Evolutionary conservation across 176 grass and related monocot genomes (phyloP).

Genomic region (Avena sativa): DNA sequence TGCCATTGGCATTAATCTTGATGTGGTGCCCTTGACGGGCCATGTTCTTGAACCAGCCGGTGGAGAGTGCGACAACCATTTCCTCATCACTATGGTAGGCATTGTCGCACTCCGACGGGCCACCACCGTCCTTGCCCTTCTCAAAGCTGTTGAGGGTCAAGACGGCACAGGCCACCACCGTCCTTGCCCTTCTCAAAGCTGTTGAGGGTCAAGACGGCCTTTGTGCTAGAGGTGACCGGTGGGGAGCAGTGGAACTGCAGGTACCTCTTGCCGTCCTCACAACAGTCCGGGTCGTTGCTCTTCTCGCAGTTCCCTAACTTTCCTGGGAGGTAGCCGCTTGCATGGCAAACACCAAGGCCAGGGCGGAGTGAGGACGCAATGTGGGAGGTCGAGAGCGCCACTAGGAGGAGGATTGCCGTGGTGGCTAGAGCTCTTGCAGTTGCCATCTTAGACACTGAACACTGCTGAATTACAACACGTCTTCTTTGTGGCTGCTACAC

Average conservation of each 20-base stretch:
- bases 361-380: background rate
- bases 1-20: background rate
- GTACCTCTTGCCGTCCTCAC: background rate
- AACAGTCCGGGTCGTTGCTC: background rate
- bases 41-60: constrained; percentile 2
- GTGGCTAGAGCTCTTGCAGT: background rate
- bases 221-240: background rate
- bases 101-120: background rate
- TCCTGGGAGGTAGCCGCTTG: background rate
- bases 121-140: background rate
- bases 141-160: background rate
- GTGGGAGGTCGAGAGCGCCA: background rate
- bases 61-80: background rate
- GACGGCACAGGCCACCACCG: background rate
- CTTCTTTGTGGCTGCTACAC: background rate
- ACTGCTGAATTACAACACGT: background rate
- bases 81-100: background rate
- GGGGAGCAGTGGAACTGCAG: background rate
- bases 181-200: too few species aligned
- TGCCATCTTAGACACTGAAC: background rate
- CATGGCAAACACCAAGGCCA: background rate
- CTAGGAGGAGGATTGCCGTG: background rate
- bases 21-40: background rate
- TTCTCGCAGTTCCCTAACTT: background rate
- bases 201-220: background rate